Evolutionary conservation across 2,329 filamentous ascomycete species (phyloP), one percentile per base, ranked within the genome.

Genomic region (Ophiocordyceps polyrhachis-furcata): DNA sequence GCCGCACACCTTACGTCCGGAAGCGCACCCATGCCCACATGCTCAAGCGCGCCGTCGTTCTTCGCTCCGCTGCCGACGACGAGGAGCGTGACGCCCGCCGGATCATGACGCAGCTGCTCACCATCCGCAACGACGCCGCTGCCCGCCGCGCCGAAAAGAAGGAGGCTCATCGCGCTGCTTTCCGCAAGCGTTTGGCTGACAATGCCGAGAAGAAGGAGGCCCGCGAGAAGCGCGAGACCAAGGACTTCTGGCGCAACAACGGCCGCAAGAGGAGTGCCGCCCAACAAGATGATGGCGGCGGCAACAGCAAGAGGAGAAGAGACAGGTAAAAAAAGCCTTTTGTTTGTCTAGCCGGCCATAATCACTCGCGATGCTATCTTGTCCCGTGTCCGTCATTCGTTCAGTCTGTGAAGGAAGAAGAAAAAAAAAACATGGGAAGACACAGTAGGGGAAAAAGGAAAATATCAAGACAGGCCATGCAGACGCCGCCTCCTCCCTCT

Each of bases 221-320:
- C 48, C 70, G 88, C 44, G 88, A 96, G 70, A 93, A 88, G 76
- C 77, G 78, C 55, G 89, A 98, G 68, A 82, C 79, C 58, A 82
- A 93, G 61, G 88, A 94, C 54, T 98, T 79, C 58, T 98, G 91
- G 91, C 71, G 78, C 55, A 79, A 79, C 55, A 93, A 98, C 65
- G 91, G 91, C 11, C 84, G 81, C 68, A 77, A 77, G 66, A 63
- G 74, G 50, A 66, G 62, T 45, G 62, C 56, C 2, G 66, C 68
- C 15, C 62, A 63, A 6, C 62, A 63, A 6, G 64, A 55, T 25
- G 55, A 55, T 15, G 56, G 56, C 21, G 57, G 58, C 44, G 58
- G 59, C 17, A 65, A 59, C 46, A 55, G 58, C 45, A 60, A 46
- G 50, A 59, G 40, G 13, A 23, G 20, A n/a, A n/a, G 15, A 29